These are phyloP conservation scores for Babesia ovata DNA, from an alignment of 169 alveolate genomes.

Conservation along the genomic window DNA sequence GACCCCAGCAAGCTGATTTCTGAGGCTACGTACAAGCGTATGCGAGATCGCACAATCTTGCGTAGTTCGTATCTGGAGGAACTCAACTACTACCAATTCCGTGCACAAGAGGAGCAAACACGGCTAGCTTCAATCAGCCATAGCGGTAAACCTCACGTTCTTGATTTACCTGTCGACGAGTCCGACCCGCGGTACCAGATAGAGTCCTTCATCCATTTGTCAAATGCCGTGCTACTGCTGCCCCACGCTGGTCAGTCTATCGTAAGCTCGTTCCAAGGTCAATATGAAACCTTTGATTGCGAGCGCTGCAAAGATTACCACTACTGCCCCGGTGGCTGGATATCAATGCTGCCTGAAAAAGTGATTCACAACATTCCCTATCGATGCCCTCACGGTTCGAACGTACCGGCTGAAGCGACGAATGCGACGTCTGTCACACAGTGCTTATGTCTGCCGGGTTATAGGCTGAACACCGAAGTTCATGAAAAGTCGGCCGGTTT, in stretches of 20 bases:
- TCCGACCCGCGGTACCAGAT: background rate
- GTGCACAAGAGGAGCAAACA: background rate
- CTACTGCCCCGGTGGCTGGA: constrained; percentile 72
- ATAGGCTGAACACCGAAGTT: constrained; percentile 36
- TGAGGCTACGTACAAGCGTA: constrained; percentile 14
- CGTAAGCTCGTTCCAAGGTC: background rate
- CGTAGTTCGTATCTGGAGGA: constrained; percentile 8
- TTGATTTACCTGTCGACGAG: background rate
- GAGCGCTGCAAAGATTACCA: constrained; percentile 51
- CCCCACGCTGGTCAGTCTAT: constrained; percentile 18
- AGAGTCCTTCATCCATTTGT: constrained; percentile 43
- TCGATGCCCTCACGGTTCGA: constrained; percentile 76
- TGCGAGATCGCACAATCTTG: constrained; percentile 10
- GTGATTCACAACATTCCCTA: constrained; percentile 75
- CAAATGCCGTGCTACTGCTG: constrained; percentile 21
- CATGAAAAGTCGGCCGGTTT: background rate
- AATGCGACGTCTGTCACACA: constrained; percentile 69
- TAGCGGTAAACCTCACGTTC: constrained; percentile 13
- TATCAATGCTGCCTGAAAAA: constrained; percentile 25
- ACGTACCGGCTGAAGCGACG: constrained; percentile 70
- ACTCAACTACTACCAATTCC: background rate
- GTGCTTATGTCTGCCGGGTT: constrained; percentile 77
- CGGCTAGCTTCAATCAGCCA: background rate
- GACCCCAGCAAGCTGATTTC: too few species aligned
- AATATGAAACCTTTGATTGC: constrained; percentile 20